Percentiles rank a stretch among this genome's conserved stretches.
phyloP scores from a whole-genome alignment of 495 filamentous ascomycete species.

The Durotheca rogersii region DNA sequence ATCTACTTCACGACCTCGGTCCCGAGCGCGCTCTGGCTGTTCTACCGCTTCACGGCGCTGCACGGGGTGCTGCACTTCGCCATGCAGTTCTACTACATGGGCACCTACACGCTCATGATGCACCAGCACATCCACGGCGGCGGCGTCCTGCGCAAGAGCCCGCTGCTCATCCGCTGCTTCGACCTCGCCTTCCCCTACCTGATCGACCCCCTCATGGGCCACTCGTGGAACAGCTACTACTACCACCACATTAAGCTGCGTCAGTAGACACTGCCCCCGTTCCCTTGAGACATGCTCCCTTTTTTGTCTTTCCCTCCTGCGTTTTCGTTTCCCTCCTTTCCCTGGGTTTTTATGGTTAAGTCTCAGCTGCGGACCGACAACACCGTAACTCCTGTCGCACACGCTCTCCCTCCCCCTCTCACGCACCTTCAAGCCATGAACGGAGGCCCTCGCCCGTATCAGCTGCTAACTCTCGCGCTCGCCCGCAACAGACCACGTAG shows the following conservation, averaged over 20 bases:
- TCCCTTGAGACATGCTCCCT: too few relatives aligned
- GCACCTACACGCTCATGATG: conserved; percentile 75
- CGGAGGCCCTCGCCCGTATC: too few relatives aligned
- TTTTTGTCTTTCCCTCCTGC: too few relatives aligned
- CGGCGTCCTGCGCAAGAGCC: conserved; percentile 58
- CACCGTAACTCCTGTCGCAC: too few relatives aligned
- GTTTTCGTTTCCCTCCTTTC: too few relatives aligned
- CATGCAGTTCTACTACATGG: conserved; percentile 63
- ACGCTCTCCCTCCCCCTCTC: too few relatives aligned
- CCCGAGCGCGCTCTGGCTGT: conserved; percentile 65
- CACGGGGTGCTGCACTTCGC: conserved; percentile 65
- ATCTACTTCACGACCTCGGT: conserved; percentile 68
- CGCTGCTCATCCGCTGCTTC: conserved; percentile 32
- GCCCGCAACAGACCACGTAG: too few relatives aligned
- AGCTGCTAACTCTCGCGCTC: too few relatives aligned
- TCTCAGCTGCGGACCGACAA: too few relatives aligned
- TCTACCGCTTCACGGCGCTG: conserved; percentile 60
- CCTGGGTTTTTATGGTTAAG: too few relatives aligned
- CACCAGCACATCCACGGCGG: conserved; percentile 80
- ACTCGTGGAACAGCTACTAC: conserved; percentile 82
- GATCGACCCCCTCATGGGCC: conserved; percentile 72
- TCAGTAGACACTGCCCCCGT: too few relatives aligned
- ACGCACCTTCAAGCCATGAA: too few relatives aligned
- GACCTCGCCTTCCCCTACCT: conserved; percentile 71
- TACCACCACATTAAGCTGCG: conserved; percentile 85